Evolutionary conservation across 1,284 basidiomycete species (phyloP).

Genomic region (Caloboletus firmus): DNA sequence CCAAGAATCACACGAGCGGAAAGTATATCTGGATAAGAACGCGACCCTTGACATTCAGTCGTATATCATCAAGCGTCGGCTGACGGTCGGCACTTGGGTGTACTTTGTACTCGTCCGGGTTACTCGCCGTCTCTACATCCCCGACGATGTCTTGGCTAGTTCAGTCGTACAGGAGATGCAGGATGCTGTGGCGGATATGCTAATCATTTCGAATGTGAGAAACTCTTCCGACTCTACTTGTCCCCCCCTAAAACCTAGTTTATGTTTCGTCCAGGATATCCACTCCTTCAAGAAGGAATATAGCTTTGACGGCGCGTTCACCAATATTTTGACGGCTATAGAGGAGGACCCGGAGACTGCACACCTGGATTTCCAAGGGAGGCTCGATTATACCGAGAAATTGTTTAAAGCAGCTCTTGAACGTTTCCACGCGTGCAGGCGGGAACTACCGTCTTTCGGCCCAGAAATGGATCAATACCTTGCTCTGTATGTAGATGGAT

Average conservation of each 20-base stretch:
- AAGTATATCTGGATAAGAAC: not conserved
- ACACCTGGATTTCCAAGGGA: slow-evolving; percentile 22
- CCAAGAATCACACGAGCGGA: not conserved
- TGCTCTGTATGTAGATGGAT: not conserved
- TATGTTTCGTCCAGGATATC: not conserved
- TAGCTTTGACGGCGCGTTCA: not conserved
- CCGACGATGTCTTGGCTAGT: not conserved
- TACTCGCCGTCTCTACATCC: not conserved
- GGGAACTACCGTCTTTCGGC: slow-evolving; percentile 5
- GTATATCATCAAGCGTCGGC: not conserved
- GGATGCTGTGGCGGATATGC: not conserved
- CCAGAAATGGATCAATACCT: not conserved
- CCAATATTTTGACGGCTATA: slow-evolving; percentile 18
- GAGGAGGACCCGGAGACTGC: slow-evolving; percentile 13
- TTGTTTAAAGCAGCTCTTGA: slow-evolving; percentile 13
- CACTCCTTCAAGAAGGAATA: slow-evolving; percentile 1
- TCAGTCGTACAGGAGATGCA: not conserved
- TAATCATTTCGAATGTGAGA: not conserved
- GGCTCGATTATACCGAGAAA: slow-evolving; percentile 14
- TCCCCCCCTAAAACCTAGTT: too few relatives aligned
- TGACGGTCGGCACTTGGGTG: not conserved
- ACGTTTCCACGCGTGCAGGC: slow-evolving; percentile 7
- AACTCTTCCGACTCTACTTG: not conserved
- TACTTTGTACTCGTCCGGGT: not conserved
- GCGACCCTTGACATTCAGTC: not conserved